Evolutionary conservation across 2,329 filamentous ascomycete genomes (phyloP).

Genomic region (Monilinia aucupariae): DNA sequence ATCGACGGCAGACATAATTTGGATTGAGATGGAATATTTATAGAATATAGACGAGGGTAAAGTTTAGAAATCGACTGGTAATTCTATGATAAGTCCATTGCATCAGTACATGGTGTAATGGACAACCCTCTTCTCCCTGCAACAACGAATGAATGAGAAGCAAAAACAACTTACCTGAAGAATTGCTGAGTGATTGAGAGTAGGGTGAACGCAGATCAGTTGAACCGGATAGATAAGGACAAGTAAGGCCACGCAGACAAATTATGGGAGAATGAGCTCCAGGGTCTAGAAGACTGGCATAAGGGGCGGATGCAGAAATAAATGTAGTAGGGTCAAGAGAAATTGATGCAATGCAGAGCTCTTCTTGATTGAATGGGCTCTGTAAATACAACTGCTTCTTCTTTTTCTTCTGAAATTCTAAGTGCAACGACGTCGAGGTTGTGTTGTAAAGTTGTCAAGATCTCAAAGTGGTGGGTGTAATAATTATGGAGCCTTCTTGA

Average conservation of each 20-base stretch:
- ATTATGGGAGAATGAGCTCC: slow-evolving; percentile 22
- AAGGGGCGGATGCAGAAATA: slow-evolving; percentile 24
- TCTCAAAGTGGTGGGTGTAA: slow-evolving; percentile 4
- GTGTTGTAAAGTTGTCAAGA: slow-evolving; percentile 7
- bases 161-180: not conserved
- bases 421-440: slow-evolving; percentile 5
- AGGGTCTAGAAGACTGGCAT: slow-evolving; percentile 28
- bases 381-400: slow-evolving; percentile 3
- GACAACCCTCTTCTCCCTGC: not conserved
- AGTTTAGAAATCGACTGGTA: slow-evolving; percentile 5
- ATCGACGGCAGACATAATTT: slow-evolving; percentile 30
- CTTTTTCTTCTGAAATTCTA: not conserved
- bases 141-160: not conserved
- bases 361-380: slow-evolving; percentile 1
- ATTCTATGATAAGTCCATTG: slow-evolving; percentile 2
- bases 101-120: not conserved
- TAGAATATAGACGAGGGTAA: slow-evolving; percentile 12
- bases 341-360: slow-evolving; percentile 14
- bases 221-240: slow-evolving; percentile 22
- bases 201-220: slow-evolving; percentile 15
- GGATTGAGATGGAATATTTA: not conserved
- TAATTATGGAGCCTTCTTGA: slow-evolving; percentile 9
- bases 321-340: slow-evolving; percentile 16
- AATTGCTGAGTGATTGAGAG: slow-evolving; percentile 10
- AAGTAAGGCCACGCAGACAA: slow-evolving; percentile 30